Evolutionary conservation across 345 rosid genomes (phyloP).

Genomic region (Populus davidiana): DNA sequence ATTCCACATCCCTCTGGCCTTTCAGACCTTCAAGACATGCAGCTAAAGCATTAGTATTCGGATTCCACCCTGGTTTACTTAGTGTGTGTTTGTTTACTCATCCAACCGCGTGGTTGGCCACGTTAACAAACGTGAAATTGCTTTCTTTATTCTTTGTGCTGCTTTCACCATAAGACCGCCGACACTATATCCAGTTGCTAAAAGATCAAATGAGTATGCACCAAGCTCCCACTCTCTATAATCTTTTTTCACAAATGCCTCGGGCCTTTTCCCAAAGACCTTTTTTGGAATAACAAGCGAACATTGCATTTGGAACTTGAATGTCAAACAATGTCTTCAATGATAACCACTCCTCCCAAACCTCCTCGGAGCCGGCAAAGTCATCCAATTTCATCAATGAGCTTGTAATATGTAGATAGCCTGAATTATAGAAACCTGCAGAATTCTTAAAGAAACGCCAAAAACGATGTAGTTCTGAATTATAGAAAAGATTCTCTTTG

Average conservation of each 20-base stretch:
- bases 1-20: constrained; percentile 3
- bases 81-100: no score
- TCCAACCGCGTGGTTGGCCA: no score
- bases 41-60: not conserved
- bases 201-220: not conserved
- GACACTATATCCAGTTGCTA: constrained; percentile 8
- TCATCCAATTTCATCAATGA: not conserved
- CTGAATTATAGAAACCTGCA: not conserved
- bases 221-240: not conserved
- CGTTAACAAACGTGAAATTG: not conserved
- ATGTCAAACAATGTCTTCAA: not conserved
- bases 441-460: not conserved
- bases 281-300: not conserved
- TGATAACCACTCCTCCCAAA: not conserved
- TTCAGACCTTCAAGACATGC: constrained; percentile 16
- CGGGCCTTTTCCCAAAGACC: not conserved
- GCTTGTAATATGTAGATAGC: not conserved
- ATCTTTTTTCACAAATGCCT: not conserved
- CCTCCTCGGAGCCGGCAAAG: not conserved
- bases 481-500: not conserved
- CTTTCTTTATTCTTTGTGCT: constrained; percentile 20
- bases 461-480: not conserved
- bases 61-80: no score
- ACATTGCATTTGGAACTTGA: not conserved
- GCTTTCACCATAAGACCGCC: constrained; percentile 13